These are phyloP conservation scores for Grammothele lineata DNA, from an alignment of 768 basidiomycete genomes.

Conservation along the genomic window DNA sequence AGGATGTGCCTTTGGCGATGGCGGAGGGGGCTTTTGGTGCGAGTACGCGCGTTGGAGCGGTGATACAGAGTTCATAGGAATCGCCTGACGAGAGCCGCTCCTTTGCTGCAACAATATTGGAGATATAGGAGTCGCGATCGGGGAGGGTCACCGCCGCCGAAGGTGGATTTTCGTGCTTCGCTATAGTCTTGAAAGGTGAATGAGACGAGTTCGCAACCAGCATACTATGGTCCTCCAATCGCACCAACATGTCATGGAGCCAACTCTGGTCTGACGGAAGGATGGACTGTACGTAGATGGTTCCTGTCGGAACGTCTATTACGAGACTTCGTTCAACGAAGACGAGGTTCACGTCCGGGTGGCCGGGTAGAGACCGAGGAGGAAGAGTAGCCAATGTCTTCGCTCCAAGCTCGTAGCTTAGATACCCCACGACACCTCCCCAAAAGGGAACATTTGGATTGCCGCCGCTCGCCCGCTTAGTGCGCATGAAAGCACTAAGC, in stretches of 20 bases:
- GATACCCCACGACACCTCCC: constrained; percentile 75
- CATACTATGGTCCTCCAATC: too few species aligned
- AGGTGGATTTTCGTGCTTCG: neutral
- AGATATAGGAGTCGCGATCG: constrained; percentile 55
- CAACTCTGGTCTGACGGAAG: constrained; percentile 55
- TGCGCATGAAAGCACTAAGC: constrained; percentile 66
- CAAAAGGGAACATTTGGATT: constrained; percentile 64
- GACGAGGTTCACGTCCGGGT: constrained; percentile 71
- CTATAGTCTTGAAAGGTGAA: constrained; percentile 10
- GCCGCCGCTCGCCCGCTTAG: constrained; percentile 44
- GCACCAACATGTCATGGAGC: constrained; percentile 42
- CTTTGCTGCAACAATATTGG: constrained; percentile 65
- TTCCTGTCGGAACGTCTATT: constrained; percentile 48
- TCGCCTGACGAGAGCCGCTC: constrained; percentile 78
- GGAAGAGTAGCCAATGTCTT: constrained; percentile 46
- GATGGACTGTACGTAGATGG: constrained; percentile 62
- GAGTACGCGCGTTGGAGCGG: constrained; percentile 61
- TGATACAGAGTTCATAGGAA: constrained; percentile 91
- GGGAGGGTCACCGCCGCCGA: constrained; percentile 45
- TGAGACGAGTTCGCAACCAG: too few species aligned
- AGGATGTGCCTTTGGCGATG: constrained; percentile 24
- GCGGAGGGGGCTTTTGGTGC: constrained; percentile 31
- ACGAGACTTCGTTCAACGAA: constrained; percentile 80
- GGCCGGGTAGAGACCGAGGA: constrained; percentile 24
- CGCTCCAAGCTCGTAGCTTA: constrained; percentile 79